A percentile compares a stretch with the other conserved stretches of the same genome.
Conservation (phyloP, 1,284 basidiomycete genomes). For the Ceratorhiza oryzae-sativae region DNA sequence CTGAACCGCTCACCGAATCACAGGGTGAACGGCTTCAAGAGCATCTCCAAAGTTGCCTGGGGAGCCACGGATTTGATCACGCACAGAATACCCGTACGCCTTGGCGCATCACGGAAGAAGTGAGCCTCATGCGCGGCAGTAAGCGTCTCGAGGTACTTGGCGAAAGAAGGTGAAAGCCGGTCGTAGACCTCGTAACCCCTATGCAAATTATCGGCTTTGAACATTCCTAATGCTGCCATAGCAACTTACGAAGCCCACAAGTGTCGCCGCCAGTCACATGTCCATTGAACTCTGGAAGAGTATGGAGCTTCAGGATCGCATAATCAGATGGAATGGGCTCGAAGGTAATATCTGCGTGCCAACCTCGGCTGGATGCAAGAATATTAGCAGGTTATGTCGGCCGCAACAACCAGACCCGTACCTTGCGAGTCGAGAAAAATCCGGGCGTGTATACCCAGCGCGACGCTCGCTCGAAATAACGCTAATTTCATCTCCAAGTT, state of each 20-base stretch:
- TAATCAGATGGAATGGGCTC: constrained; percentile 73
- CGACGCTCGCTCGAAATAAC: constrained; percentile 58
- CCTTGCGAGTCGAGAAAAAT: constrained; percentile 11
- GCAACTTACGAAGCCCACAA: constrained; percentile 52
- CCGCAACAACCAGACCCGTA: background rate
- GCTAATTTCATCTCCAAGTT: constrained; percentile 59
- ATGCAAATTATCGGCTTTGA: background rate
- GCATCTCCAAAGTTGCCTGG: constrained; percentile 66
- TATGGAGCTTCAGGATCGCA: constrained; percentile 66
- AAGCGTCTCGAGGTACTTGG: constrained; percentile 64
- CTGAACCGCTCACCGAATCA: constrained; percentile 51
- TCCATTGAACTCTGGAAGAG: constrained; percentile 54
- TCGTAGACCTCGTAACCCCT: constrained; percentile 71
- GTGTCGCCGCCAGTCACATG: constrained; percentile 52
- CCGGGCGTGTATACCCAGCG: constrained; percentile 40
- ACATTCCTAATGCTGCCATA: background rate
- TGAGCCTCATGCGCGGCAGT: constrained; percentile 65
- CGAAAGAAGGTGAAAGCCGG: constrained; percentile 63
- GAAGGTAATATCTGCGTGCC: constrained; percentile 74
- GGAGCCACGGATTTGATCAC: constrained; percentile 55
- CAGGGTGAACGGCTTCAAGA: constrained; percentile 64
- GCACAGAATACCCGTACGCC: constrained; percentile 48
- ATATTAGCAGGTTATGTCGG: background rate
- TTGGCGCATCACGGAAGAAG: constrained; percentile 55
- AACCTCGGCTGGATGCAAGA: constrained; percentile 55